A percentile compares a stretch with the other conserved stretches of the same genome.
Evolutionary conservation across 768 basidiomycete species (phyloP).

Genomic region (Pleurotus cornucopiae): DNA sequence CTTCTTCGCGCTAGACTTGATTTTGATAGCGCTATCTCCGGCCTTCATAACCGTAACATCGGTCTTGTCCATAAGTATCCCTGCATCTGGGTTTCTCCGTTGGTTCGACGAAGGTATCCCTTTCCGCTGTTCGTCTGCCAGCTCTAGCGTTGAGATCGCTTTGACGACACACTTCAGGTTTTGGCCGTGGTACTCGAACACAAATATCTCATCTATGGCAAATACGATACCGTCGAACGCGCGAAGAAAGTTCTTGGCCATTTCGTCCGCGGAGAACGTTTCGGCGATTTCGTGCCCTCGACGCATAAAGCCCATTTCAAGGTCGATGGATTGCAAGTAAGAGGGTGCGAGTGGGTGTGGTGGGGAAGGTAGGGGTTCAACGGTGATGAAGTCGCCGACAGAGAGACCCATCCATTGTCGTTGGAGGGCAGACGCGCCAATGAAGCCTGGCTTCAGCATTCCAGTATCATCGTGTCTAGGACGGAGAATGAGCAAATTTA

Average conservation of each 20-base stretch:
- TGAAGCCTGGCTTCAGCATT: constrained; percentile 57
- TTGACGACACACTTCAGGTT: constrained; percentile 71
- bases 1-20: constrained; percentile 92
- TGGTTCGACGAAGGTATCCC: constrained; percentile 26
- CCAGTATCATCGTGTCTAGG: constrained; percentile 76
- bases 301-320: constrained; percentile 70
- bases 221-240: constrained; percentile 74
- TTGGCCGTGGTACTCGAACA: constrained; percentile 87
- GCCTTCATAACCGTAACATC: constrained; percentile 89
- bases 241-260: constrained; percentile 68
- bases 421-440: constrained; percentile 77
- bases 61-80: constrained; percentile 88
- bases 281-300: constrained; percentile 52
- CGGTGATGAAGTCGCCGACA: constrained; percentile 70
- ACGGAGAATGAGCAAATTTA: neutral
- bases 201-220: constrained; percentile 61
- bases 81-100: constrained; percentile 34
- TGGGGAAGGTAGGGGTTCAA: constrained; percentile 57
- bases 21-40: constrained; percentile 72
- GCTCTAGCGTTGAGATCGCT: constrained; percentile 53
- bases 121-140: constrained; percentile 56
- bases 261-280: constrained; percentile 86
- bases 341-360: constrained; percentile 46
- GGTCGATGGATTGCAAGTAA: constrained; percentile 74
- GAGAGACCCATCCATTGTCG: constrained; percentile 91